Percentiles rank a stretch among this genome's conserved stretches.
These are phyloP conservation scores for Calonectria montana DNA, from an alignment of 2,329 filamentous ascomycete genomes.

Conservation along the genomic window DNA sequence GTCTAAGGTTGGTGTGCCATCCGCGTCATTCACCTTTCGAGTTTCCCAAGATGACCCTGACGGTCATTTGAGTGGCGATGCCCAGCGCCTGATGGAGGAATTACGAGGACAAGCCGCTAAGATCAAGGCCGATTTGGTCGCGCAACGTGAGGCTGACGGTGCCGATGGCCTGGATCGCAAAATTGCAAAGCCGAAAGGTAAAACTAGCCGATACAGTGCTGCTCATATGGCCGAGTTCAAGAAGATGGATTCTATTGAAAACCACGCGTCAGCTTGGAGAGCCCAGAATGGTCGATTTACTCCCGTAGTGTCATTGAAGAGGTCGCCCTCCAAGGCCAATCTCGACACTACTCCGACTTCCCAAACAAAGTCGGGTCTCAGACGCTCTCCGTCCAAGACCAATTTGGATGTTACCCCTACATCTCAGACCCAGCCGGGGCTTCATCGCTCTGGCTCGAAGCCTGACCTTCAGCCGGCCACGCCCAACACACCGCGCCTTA, in stretches of 20 bases:
- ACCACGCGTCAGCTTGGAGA: slow-evolving; percentile 84
- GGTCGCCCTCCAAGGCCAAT: slow-evolving; percentile 59
- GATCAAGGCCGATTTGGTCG: slow-evolving; percentile 76
- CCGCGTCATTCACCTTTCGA: slow-evolving; percentile 75
- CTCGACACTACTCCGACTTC: slow-evolving; percentile 51
- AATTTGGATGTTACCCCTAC: slow-evolving; percentile 64
- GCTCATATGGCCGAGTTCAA: slow-evolving; percentile 90
- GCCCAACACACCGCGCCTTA: slow-evolving; percentile 58
- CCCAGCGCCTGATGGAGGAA: slow-evolving; percentile 71
- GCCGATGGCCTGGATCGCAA: slow-evolving; percentile 67
- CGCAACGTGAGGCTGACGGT: slow-evolving; percentile 68
- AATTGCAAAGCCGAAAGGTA: slow-evolving; percentile 84
- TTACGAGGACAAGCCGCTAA: slow-evolving; percentile 77
- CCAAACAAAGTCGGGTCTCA: slow-evolving; percentile 55
- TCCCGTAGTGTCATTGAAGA: slow-evolving; percentile 56
- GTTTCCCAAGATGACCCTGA: slow-evolving; percentile 68
- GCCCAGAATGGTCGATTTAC: slow-evolving; percentile 65
- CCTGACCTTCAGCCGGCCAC: slow-evolving; percentile 64
- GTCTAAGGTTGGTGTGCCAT: slow-evolving; percentile 65
- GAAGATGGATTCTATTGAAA: slow-evolving; percentile 97
- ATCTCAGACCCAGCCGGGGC: slow-evolving; percentile 48
- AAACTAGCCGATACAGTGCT: slow-evolving; percentile 82
- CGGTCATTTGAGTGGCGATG: slow-evolving; percentile 69
- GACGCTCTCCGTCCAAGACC: slow-evolving; percentile 66
- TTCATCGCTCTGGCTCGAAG: slow-evolving; percentile 46